These are phyloP conservation scores for Apostasia shenzhenica DNA, from an alignment of 106 monocot genomes.

Conservation along the genomic window DNA sequence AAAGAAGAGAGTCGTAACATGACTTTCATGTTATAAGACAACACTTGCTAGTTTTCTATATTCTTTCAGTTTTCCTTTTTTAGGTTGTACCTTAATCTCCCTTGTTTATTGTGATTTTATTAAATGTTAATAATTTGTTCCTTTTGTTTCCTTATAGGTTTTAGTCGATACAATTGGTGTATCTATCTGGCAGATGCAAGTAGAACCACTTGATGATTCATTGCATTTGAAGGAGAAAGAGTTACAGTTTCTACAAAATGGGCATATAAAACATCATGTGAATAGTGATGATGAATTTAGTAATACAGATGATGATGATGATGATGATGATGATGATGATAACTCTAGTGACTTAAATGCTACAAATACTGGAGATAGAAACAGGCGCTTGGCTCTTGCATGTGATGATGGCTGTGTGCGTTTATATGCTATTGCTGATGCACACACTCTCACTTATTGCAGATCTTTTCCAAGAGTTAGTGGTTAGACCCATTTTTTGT, in stretches of 20 bases:
- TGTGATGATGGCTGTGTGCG: conserved; percentile 95
- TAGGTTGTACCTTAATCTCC: too few relatives aligned
- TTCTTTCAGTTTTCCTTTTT: too few relatives aligned
- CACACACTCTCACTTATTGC: conserved; percentile 47
- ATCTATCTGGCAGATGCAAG: conserved; percentile 96
- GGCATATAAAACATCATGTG: conserved; percentile 24
- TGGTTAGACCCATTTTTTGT: conserved; percentile 42
- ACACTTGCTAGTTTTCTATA: too few relatives aligned
- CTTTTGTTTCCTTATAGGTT: conserved; percentile 29
- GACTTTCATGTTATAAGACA: too few relatives aligned
- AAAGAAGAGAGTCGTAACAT: too few relatives aligned
- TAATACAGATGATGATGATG: conserved; percentile 25
- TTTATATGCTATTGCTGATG: conserved; percentile 48
- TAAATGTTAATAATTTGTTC: not conserved
- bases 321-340: conserved; percentile 27
- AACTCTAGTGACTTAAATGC: conserved; percentile 31
- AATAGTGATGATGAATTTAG: conserved; percentile 51
- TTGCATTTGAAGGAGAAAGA: conserved; percentile 12
- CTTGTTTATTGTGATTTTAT: not conserved
- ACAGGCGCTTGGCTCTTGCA: conserved; percentile 63
- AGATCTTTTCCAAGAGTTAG: conserved; percentile 84
- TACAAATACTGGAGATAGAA: conserved; percentile 12
- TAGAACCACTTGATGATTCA: conserved; percentile 48
- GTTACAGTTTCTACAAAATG: conserved; percentile 21
- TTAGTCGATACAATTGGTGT: conserved; percentile 72